These are phyloP conservation scores for Barnettozyma pratensis DNA, from an alignment of 805 yeast genomes.

Conservation along the genomic window DNA sequence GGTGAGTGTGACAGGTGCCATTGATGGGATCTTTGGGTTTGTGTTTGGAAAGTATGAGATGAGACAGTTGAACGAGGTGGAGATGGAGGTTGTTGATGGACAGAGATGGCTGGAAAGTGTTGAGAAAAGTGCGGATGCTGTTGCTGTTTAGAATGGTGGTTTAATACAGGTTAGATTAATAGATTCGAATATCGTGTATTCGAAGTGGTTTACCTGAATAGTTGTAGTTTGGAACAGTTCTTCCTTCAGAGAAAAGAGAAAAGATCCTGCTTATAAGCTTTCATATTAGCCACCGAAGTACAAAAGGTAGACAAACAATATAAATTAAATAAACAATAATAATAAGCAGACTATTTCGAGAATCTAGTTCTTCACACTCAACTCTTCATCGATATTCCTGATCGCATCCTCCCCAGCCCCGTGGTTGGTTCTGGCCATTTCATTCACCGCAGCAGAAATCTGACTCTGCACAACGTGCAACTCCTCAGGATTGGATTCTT, in stretches of 20 bases:
- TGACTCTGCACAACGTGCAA: constrained; percentile 71
- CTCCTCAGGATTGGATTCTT: constrained; percentile 63
- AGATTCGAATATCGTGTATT: no score
- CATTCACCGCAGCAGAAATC: constrained; percentile 38
- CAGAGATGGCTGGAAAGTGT: neutral
- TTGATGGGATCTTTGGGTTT: constrained; percentile 74
- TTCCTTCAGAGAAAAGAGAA: no score
- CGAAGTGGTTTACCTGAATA: no score
- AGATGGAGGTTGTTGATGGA: constrained; percentile 51
- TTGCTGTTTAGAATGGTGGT: no score
- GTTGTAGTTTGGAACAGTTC: no score
- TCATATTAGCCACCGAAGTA: no score
- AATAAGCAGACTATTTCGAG: no score
- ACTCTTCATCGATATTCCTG: constrained; percentile 21
- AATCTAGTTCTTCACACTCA: constrained; percentile 2
- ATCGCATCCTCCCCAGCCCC: constrained; percentile 8
- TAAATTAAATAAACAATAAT: no score
- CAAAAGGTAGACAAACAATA: no score
- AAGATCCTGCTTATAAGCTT: no score
- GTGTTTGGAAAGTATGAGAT: constrained; percentile 77
- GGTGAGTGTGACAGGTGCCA: constrained; percentile 58
- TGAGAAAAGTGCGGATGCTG: neutral
- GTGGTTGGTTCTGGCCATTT: constrained; percentile 10
- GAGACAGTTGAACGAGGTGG: constrained; percentile 73
- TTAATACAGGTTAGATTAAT: no score